These are phyloP conservation scores for Rhizodiscina lignyota DNA, from an alignment of 495 filamentous ascomycete species.

Conservation along the genomic window DNA sequence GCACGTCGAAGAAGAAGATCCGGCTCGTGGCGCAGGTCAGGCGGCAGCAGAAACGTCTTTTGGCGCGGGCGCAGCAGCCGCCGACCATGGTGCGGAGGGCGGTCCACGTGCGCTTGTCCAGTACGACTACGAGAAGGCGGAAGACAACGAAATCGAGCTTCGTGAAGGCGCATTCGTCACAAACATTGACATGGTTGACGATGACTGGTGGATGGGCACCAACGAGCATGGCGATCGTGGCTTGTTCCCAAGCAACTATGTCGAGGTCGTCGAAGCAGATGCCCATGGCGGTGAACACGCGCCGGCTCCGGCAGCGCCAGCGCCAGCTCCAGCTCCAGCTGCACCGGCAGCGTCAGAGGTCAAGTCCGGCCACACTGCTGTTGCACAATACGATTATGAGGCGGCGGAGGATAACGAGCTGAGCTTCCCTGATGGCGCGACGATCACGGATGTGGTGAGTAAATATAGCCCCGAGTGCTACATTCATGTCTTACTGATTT, in stretches of 20 bases:
- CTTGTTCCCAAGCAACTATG: slow-evolving; percentile 93
- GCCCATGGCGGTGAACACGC: slow-evolving; percentile 16
- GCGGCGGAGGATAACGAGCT: slow-evolving; percentile 96
- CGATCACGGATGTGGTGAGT: slow-evolving; percentile 48
- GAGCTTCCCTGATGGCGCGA: slow-evolving; percentile 79
- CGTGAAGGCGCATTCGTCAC: slow-evolving; percentile 80
- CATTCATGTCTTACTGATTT: no score
- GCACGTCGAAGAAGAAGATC: slow-evolving; percentile 32
- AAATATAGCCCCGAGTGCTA: slow-evolving; percentile 1
- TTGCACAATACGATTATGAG: slow-evolving; percentile 89
- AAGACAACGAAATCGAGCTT: slow-evolving; percentile 90
- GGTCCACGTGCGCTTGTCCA: slow-evolving; percentile 63
- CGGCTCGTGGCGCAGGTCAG: slow-evolving; percentile 43
- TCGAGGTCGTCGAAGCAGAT: slow-evolving; percentile 58
- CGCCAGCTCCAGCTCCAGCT: slow-evolving; percentile 18
- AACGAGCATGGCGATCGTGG: slow-evolving; percentile 68
- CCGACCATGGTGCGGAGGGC: slow-evolving; percentile 14
- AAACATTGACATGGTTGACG: slow-evolving; percentile 95
- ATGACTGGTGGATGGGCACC: slow-evolving; percentile 93
- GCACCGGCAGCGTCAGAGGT: slow-evolving; percentile 19
- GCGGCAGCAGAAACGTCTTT: slow-evolving; percentile 30
- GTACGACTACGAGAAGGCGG: slow-evolving; percentile 93
- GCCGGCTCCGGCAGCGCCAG: slow-evolving; percentile 14
- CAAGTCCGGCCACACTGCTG: slow-evolving; percentile 44
- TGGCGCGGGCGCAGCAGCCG: slow-evolving; percentile 18